Conservation (phyloP, 257 asterid genomes). For the Cinchona pubescens region DNA sequence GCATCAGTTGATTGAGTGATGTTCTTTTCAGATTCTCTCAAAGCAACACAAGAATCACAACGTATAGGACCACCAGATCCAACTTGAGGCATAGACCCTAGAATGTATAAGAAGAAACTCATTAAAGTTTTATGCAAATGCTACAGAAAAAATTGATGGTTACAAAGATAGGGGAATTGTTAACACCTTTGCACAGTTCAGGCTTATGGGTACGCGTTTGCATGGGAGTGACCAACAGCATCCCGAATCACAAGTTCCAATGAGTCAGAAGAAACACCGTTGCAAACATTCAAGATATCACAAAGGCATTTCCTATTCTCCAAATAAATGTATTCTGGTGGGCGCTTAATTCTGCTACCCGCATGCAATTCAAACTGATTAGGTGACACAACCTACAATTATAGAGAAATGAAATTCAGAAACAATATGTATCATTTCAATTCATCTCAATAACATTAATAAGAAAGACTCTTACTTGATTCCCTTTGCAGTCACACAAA, state of each 20-base stretch:
- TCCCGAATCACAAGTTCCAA: constrained; percentile 51
- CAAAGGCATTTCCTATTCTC: constrained; percentile 69
- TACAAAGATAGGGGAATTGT: constrained; percentile 1
- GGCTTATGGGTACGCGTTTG: constrained; percentile 39
- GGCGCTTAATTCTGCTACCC: constrained; percentile 66
- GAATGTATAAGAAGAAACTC: not conserved
- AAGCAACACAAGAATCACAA: constrained; percentile 48
- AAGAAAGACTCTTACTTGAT: constrained; percentile 37
- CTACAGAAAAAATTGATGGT: not conserved
- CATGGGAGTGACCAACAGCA: constrained; percentile 47
- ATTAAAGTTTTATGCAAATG: constrained; percentile 7
- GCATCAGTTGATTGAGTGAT: constrained; percentile 35
- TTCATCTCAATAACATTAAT: constrained; percentile 1
- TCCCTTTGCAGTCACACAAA: constrained; percentile 65
- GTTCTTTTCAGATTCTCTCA: constrained; percentile 37
- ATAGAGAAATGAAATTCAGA: constrained; percentile 24
- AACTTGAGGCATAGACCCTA: constrained; percentile 52
- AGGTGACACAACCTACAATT: constrained; percentile 70
- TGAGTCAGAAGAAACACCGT: constrained; percentile 43
- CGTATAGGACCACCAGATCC: constrained; percentile 45
- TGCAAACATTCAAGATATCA: constrained; percentile 73
- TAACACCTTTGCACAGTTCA: constrained; percentile 66
- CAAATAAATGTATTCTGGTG: constrained; percentile 72
- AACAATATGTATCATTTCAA: constrained; percentile 13
- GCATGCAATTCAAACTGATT: constrained; percentile 81